Conservation (phyloP, 2,329 filamentous ascomycete species). For the Aureobasidium namibiae region DNA sequence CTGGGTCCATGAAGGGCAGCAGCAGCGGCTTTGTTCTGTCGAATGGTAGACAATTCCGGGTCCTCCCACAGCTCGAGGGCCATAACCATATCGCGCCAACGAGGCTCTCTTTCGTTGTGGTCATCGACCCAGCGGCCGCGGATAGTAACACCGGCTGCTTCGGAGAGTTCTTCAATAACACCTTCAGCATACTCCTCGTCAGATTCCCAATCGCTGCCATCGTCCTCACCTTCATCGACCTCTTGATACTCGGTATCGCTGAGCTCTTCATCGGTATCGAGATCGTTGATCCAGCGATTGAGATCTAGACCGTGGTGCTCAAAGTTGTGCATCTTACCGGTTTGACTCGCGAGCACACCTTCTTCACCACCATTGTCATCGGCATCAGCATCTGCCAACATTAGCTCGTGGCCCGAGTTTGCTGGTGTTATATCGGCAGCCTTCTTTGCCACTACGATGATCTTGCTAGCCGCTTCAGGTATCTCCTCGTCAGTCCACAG, state of each 20-base stretch:
- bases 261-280: constrained; percentile 10
- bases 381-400: constrained; percentile 1
- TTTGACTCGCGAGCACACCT: constrained; percentile 7
- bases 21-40: neutral
- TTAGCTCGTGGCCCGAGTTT: neutral
- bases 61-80: constrained; percentile 11
- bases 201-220: constrained; percentile 10
- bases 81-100: constrained; percentile 7
- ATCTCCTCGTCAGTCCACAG: constrained; percentile 3
- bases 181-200: constrained; percentile 9
- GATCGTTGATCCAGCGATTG: constrained; percentile 11
- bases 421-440: neutral
- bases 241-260: constrained; percentile 11
- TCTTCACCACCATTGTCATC: neutral
- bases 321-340: constrained; percentile 9
- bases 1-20: neutral
- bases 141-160: constrained; percentile 6
- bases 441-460: constrained; percentile 6
- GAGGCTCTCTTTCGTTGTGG: neutral
- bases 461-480: neutral
- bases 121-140: constrained; percentile 10
- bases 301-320: constrained; percentile 10
- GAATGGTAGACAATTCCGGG: neutral
- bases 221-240: constrained; percentile 6
- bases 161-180: constrained; percentile 10